A percentile compares a stretch with the other conserved stretches of the same genome.
Conservation (phyloP, 1,139 yeast species). For the Candida sp. region DNA sequence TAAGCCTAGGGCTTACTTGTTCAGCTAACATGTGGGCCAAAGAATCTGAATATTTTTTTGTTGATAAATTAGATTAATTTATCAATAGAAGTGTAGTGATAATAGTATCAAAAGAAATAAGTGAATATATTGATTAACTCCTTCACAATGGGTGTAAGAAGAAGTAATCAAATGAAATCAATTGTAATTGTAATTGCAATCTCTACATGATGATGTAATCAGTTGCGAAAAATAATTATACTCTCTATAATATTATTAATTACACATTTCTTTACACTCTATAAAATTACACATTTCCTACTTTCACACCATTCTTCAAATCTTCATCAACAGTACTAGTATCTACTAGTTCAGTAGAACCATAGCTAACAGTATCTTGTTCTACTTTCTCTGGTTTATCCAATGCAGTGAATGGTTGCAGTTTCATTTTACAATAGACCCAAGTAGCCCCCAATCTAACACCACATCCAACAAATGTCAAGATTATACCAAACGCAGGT, state of each 20-base stretch:
- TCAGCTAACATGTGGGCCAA: conserved; percentile 12
- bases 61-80: neutral
- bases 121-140: too few relatives aligned
- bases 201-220: too few relatives aligned
- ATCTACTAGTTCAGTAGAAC: conserved; percentile 11
- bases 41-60: too few relatives aligned
- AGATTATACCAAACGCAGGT: conserved; percentile 73
- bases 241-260: too few relatives aligned
- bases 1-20: conserved; percentile 14
- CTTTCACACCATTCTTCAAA: neutral
- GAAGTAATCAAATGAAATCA: too few relatives aligned
- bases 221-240: too few relatives aligned
- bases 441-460: conserved; percentile 43
- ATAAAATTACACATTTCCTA: neutral
- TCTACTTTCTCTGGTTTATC: conserved; percentile 38
- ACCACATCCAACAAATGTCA: conserved; percentile 52
- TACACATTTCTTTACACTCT: too few relatives aligned
- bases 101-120: too few relatives aligned
- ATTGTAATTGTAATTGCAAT: too few relatives aligned
- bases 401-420: conserved; percentile 53
- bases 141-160: too few relatives aligned
- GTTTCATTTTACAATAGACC: conserved; percentile 32
- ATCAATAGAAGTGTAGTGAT: neutral
- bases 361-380: conserved; percentile 11
- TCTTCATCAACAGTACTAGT: neutral